Evolutionary conservation across 1,284 basidiomycete genomes (phyloP).

Genomic region (Ganoderma boninense): DNA sequence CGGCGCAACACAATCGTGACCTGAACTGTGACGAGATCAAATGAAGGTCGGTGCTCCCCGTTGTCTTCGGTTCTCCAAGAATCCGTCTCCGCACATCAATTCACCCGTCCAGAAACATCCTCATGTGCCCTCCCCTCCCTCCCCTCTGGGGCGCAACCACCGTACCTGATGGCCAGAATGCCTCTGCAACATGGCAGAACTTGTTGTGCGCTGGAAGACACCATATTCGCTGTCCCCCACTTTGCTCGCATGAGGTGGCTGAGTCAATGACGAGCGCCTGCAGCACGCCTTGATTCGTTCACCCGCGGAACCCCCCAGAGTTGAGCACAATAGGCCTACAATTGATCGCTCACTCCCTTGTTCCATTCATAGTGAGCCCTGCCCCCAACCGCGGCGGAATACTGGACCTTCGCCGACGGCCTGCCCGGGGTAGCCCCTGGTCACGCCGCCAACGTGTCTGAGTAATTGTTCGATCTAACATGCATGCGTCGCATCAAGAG

Average conservation of each 20-base stretch:
- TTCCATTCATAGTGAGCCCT: neutral
- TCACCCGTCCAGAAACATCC: neutral
- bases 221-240: neutral
- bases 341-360: neutral
- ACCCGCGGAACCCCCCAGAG: neutral
- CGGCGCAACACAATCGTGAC: neutral
- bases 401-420: neutral
- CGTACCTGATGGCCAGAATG: neutral
- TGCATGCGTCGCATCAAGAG: neutral
- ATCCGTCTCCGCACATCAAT: neutral
- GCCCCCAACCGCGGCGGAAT: neutral
- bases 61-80: neutral
- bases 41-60: neutral
- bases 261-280: neutral
- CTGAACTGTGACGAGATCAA: neutral
- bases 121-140: neutral
- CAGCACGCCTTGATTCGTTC: neutral
- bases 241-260: neutral
- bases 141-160: neutral
- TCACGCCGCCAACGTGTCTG: neutral
- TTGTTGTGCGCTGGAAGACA: neutral
- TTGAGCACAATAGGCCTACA: neutral
- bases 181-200: neutral
- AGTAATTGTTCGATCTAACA: neutral
- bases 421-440: neutral